Conservation (phyloP, 2,329 filamentous ascomycete species). For the Fusarium dlaminii region DNA sequence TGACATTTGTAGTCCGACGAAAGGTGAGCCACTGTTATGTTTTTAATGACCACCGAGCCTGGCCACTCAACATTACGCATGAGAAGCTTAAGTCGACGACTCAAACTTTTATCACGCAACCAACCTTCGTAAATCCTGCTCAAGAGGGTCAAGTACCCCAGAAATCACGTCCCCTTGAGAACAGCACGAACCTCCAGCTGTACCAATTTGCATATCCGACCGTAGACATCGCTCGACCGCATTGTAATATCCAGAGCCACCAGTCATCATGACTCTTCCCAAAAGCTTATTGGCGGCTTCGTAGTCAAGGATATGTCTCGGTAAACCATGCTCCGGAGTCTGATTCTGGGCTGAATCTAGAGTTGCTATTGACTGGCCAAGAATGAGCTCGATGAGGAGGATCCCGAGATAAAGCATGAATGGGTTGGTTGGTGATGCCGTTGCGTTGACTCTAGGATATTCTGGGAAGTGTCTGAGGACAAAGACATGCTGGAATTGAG, state of each 20-base stretch:
- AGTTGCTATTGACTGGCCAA: background rate
- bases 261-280: background rate
- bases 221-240: background rate
- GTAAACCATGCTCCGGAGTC: rapidly evolving
- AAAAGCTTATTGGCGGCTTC: background rate
- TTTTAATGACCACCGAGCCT: rapidly evolving
- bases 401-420: background rate
- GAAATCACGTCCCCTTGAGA: background rate
- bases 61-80: background rate
- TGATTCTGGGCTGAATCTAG: rapidly evolving
- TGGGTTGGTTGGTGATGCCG: background rate
- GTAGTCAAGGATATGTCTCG: background rate
- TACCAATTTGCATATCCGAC: background rate
- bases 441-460: rapidly evolving
- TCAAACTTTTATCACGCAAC: background rate
- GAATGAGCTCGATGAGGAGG: background rate
- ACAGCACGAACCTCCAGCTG: rapidly evolving
- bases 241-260: background rate
- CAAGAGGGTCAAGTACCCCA: background rate
- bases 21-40: background rate
- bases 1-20: rapidly evolving
- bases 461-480: background rate
- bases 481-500: background rate
- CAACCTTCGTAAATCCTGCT: slow-evolving; percentile 1
- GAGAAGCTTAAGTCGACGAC: background rate